Evolutionary conservation across 768 basidiomycete genomes (phyloP).

Genomic region (Lactifluus pinguis): DNA sequence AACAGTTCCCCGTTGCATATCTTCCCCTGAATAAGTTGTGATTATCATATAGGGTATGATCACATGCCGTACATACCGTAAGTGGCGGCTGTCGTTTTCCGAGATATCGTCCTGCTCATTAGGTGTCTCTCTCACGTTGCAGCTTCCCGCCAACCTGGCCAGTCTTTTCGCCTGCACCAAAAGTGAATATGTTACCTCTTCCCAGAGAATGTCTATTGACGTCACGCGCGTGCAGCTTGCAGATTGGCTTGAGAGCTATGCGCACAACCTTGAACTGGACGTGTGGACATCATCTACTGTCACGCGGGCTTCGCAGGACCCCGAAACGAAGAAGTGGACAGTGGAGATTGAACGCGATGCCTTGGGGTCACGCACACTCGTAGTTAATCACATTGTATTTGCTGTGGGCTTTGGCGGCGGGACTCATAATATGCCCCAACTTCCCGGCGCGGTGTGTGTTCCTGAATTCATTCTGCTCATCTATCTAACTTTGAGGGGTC

Average conservation of each 20-base stretch:
- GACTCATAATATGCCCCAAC: conserved; percentile 25
- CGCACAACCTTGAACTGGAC: conserved; percentile 49
- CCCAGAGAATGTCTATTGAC: not conserved
- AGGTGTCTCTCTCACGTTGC: too few relatives aligned
- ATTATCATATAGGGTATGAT: conserved; percentile 36
- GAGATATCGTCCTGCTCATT: not conserved
- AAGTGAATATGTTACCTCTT: conserved; percentile 15
- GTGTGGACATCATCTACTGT: conserved; percentile 43
- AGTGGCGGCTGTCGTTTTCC: not conserved
- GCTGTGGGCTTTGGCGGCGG: conserved; percentile 30
- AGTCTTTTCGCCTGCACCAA: conserved; percentile 25
- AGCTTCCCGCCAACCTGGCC: conserved; percentile 30
- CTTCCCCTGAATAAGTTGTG: not conserved
- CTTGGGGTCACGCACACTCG: conserved; percentile 7
- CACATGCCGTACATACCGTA: conserved; percentile 41
- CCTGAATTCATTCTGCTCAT: not conserved
- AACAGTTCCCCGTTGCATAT: conserved; percentile 2
- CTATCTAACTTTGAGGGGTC: not conserved
- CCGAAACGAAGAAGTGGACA: conserved; percentile 18
- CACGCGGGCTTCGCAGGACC: conserved; percentile 14
- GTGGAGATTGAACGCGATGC: conserved; percentile 14
- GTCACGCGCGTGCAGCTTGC: conserved; percentile 36
- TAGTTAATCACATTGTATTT: conserved; percentile 26
- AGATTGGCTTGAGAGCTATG: conserved; percentile 60
- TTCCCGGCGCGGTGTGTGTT: conserved; percentile 16